Percentiles rank a stretch among this genome's conserved stretches.
Evolutionary conservation across 768 basidiomycete genomes (phyloP).

Genomic region (Boletus edulis): DNA sequence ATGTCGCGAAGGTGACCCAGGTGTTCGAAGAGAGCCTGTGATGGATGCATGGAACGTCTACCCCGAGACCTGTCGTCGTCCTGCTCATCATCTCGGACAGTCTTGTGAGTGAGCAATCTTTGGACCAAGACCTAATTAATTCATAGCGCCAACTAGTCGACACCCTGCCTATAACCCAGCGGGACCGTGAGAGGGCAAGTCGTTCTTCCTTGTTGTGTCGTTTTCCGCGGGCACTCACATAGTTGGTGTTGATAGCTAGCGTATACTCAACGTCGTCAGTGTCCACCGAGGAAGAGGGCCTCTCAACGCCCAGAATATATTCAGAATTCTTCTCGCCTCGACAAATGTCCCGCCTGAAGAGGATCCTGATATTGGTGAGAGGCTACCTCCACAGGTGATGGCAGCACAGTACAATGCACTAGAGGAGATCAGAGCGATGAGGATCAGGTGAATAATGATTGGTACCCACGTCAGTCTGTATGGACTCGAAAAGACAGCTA

Average conservation of each 20-base stretch:
- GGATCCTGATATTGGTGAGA: conserved; percentile 19
- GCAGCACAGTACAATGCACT: conserved; percentile 8
- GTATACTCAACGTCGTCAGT: conserved; percentile 21
- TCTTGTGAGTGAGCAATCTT: conserved; percentile 11
- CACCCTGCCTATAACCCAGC: conserved; percentile 7
- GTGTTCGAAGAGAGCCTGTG: conserved; percentile 18
- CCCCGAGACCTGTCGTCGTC: conserved; percentile 7
- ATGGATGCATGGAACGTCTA: neutral
- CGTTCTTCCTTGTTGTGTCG: neutral
- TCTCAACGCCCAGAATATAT: conserved; percentile 17
- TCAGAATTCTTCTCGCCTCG: conserved; percentile 21
- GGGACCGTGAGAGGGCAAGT: conserved; percentile 17
- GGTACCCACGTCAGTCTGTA: neutral
- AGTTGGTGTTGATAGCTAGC: conserved; percentile 1
- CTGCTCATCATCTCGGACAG: conserved; percentile 23
- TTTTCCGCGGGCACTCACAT: neutral
- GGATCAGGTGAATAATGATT: neutral
- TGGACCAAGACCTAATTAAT: neutral
- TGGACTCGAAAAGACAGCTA: neutral
- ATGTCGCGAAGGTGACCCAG: conserved; percentile 10
- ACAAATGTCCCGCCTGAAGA: conserved; percentile 15
- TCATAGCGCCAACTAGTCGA: conserved; percentile 8
- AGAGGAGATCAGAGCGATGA: conserved; percentile 15
- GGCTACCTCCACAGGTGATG: conserved; percentile 10
- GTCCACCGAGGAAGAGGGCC: conserved; percentile 24